Evolutionary conservation across 2,329 filamentous ascomycete species (phyloP), one percentile per base, ranked within the genome.

Genomic region (Helminthosporium solani): DNA sequence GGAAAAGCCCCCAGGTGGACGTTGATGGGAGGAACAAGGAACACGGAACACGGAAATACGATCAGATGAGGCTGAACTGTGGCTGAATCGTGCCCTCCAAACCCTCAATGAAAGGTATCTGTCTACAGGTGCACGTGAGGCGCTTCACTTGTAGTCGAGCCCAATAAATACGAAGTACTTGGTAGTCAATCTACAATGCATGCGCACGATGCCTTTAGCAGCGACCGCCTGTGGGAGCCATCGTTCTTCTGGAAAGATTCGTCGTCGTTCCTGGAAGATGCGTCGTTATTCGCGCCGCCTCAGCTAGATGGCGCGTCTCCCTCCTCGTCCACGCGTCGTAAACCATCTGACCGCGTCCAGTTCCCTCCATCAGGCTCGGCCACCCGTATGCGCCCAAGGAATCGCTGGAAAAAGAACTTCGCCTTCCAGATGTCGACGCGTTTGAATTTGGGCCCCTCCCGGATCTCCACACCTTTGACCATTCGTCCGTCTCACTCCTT

Each of bases 221-320:
- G 84, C 36, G 81, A 82, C 31, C 76, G 84, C 60, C 78, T 87
- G 50, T 82, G 79, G 77, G 73, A 73, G 44, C 70, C 76, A 20
- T 82, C 84, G 2, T 74, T 70, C 54, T 77, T 78, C 66, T 58
- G 60, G 18, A 46, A 61, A 2, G 52, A 62, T 16, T n/a, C n/a
- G 39, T 52, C 12, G 52, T 53, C 2, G 33, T 49, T 3, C 56
- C 53, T 27, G 54, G 63, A 16, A n/a, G n/a, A n/a, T n/a, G 63
- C 64, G 19, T 57, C 59, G 8, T 56, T 71, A 16, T 71, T 71
- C 39, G 55, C 60, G 16, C 58, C 61, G 3, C 41, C 68, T 18
- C 58, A 67, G 51, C 57, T 71, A 42, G 68, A 71, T 54, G 60
- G 68, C 69, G 56, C 33, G 64, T 58, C 21, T 15, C 55, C 51